phyloP scores from a whole-genome alignment of 257 asterid species.

The Fraxinus americana region DNA sequence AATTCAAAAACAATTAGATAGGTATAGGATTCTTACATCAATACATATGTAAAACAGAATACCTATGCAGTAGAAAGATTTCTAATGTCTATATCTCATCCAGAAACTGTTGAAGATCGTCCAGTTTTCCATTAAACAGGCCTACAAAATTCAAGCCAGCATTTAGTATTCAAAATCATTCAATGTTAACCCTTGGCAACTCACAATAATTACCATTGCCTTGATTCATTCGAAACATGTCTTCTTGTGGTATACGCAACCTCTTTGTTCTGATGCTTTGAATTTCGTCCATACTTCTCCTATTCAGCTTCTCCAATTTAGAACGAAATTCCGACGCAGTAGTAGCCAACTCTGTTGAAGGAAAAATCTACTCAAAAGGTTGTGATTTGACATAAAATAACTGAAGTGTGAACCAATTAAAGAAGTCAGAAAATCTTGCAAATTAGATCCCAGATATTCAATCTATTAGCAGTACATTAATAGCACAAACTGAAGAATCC shows the following conservation, averaged over 20 bases:
- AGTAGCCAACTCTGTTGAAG: slow-evolving; percentile 49
- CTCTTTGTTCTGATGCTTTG: slow-evolving; percentile 31
- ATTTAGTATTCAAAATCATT: slow-evolving; percentile 7
- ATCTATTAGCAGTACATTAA: neutral
- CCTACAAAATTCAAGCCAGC: slow-evolving; percentile 44
- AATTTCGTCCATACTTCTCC: slow-evolving; percentile 44
- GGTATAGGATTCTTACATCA: neutral
- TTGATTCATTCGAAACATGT: slow-evolving; percentile 24
- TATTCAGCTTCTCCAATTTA: slow-evolving; percentile 49
- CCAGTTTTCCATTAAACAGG: slow-evolving; percentile 39
- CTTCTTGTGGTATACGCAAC: slow-evolving; percentile 22
- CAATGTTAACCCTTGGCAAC: neutral
- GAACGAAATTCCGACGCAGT: slow-evolving; percentile 51
- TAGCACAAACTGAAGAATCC: neutral
- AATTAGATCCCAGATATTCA: neutral
- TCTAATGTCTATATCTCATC: slow-evolving; percentile 29
- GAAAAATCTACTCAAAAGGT: slow-evolving; percentile 1
- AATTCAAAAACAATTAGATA: neutral
- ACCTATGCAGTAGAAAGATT: neutral
- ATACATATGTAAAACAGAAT: neutral
- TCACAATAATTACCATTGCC: slow-evolving; percentile 33
- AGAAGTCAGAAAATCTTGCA: slow-evolving; percentile 14
- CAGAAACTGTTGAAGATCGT: slow-evolving; percentile 53
- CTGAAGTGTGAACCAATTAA: neutral
- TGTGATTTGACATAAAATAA: slow-evolving; percentile 8